Evolutionary conservation across 129 eudicot species (phyloP).

Genomic region (Flaveria ramosissima): DNA sequence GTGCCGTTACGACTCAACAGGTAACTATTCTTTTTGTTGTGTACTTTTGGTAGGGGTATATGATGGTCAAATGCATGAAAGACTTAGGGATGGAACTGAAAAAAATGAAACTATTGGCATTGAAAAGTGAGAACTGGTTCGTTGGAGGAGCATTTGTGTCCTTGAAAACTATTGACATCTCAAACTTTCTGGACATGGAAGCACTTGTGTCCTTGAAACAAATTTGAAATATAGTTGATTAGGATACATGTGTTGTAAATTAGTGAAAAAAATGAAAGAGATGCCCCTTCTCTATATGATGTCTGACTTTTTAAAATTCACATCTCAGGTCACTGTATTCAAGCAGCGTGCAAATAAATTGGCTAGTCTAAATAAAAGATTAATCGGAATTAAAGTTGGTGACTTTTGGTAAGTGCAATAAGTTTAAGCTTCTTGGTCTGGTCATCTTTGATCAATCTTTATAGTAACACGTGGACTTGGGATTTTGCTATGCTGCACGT

Average conservation of each 20-base stretch:
- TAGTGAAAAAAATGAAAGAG: not conserved
- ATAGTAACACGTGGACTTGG: slow-evolving; percentile 2
- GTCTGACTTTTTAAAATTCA: slow-evolving; percentile 14
- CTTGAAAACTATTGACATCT: too few species aligned
- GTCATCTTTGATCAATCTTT: slow-evolving; percentile 16
- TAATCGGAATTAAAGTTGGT: slow-evolving; percentile 86
- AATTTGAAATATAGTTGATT: too few species aligned
- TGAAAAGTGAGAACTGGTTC: too few species aligned
- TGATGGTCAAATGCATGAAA: not conserved
- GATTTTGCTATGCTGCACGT: slow-evolving; percentile 35
- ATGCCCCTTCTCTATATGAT: slow-evolving; percentile 11
- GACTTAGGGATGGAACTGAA: not conserved
- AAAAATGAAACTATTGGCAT: not conserved
- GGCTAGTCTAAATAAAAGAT: slow-evolving; percentile 72
- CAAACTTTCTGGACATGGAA: too few species aligned
- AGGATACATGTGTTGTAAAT: too few species aligned
- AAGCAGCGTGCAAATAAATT: slow-evolving; percentile 80
- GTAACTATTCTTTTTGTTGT: slow-evolving; percentile 39
- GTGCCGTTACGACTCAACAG: slow-evolving; percentile 93
- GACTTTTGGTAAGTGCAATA: slow-evolving; percentile 69
- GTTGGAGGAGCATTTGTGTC: too few species aligned
- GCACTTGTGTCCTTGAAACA: too few species aligned
- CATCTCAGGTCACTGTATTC: slow-evolving; percentile 73
- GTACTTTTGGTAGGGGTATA: not conserved
- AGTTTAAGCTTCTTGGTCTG: slow-evolving; percentile 9